Percentiles rank a stretch among this genome's conserved stretches.
phyloP scores from a whole-genome alignment of 768 basidiomycete species.

The Chalciporus pseudorubinellus region DNA sequence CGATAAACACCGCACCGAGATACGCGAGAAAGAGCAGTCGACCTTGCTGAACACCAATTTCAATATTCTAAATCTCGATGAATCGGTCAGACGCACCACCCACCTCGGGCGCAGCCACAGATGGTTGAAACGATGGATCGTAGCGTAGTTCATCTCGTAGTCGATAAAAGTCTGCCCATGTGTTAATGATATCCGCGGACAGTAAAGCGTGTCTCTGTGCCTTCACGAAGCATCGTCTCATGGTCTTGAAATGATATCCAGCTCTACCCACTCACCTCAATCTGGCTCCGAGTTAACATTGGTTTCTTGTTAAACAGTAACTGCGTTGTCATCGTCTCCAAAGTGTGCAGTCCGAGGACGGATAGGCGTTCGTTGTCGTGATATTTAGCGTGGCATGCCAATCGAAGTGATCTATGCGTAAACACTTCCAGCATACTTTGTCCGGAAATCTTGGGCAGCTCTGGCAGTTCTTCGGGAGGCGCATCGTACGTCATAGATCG shows the following conservation, averaged over 20 bases:
- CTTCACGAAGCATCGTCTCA: slow-evolving; percentile 28
- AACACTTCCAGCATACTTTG: slow-evolving; percentile 65
- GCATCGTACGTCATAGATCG: slow-evolving; percentile 32
- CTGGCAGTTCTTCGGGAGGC: slow-evolving; percentile 34
- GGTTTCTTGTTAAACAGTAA: slow-evolving; percentile 52
- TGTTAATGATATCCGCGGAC: slow-evolving; percentile 32
- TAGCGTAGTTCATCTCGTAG: slow-evolving; percentile 35
- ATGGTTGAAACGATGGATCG: slow-evolving; percentile 28
- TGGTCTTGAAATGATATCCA: slow-evolving; percentile 9
- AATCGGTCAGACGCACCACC: slow-evolving; percentile 20
- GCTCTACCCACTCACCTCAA: slow-evolving; percentile 46
- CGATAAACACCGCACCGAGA: slow-evolving; percentile 59
- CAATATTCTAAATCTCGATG: slow-evolving; percentile 14
- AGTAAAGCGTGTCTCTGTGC: slow-evolving; percentile 26
- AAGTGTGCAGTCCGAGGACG: slow-evolving; percentile 46
- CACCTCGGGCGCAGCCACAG: slow-evolving; percentile 37
- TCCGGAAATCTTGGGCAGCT: slow-evolving; percentile 48
- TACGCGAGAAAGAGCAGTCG: slow-evolving; percentile 61
- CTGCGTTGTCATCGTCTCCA: slow-evolving; percentile 47
- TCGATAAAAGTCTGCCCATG: slow-evolving; percentile 39
- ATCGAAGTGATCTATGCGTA: slow-evolving; percentile 64
- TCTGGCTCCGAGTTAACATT: slow-evolving; percentile 43
- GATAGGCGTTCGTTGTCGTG: slow-evolving; percentile 58
- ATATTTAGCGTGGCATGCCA: slow-evolving; percentile 39
- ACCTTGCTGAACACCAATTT: slow-evolving; percentile 45